Evolutionary conservation across 176 grass and related monocot species (phyloP).

Genomic region (Cenchrus purpureus): DNA sequence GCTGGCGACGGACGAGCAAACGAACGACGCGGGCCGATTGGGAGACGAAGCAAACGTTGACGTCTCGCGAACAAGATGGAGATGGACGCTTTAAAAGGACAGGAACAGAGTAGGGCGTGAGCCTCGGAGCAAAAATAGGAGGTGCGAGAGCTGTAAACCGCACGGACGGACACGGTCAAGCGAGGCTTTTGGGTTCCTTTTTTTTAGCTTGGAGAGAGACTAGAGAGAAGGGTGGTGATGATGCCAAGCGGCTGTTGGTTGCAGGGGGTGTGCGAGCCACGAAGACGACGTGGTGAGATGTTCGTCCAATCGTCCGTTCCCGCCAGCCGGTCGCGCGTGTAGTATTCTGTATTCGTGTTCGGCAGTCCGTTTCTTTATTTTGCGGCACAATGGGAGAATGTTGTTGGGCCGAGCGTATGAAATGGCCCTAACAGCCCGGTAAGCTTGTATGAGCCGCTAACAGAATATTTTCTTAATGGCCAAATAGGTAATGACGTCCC

Average conservation of each 20-base stretch:
- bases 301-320: neutral
- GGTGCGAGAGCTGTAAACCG: slow-evolving; percentile 41
- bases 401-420: neutral
- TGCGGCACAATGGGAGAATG: neutral
- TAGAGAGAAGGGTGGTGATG: neutral
- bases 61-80: slow-evolving; percentile 38
- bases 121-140: slow-evolving; percentile 67
- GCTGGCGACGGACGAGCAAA: neutral
- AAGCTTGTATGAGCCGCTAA: neutral
- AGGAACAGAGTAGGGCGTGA: slow-evolving; percentile 1
- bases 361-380: neutral
- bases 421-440: neutral
- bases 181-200: neutral
- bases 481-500: no score
- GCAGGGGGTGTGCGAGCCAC: slow-evolving; percentile 26
- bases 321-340: neutral
- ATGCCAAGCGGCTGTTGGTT: no score
- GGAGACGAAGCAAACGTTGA: neutral
- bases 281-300: slow-evolving; percentile 32
- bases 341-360: neutral
- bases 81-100: slow-evolving; percentile 37
- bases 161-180: slow-evolving; percentile 51
- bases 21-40: neutral
- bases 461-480: no score
- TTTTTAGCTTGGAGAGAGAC: slow-evolving; percentile 23